Evolutionary conservation across 805 yeast species (phyloP).

Genomic region (Candida adriatica): DNA sequence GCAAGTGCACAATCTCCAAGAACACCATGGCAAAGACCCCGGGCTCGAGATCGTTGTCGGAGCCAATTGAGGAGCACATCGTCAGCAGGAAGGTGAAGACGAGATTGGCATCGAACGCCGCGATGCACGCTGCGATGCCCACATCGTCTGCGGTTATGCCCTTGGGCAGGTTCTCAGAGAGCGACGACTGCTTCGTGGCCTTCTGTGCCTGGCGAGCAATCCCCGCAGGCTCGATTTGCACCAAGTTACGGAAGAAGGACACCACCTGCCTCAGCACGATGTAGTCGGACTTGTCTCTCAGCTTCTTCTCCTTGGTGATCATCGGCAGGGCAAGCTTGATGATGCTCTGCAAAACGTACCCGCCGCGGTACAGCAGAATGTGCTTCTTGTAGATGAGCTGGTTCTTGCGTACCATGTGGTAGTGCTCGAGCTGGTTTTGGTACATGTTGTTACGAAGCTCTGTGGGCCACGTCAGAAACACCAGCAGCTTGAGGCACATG

Average conservation of each 20-base stretch:
- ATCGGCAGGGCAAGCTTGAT: conserved; percentile 63
- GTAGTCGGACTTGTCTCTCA: conserved; percentile 65
- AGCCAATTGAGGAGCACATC: conserved; percentile 55
- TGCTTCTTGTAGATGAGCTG: conserved; percentile 69
- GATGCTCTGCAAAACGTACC: conserved; percentile 60
- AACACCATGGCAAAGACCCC: conserved; percentile 53
- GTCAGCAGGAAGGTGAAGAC: conserved; percentile 72
- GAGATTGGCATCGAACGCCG: conserved; percentile 57
- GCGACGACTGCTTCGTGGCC: conserved; percentile 25
- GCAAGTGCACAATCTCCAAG: conserved; percentile 61
- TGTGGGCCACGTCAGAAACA: conserved; percentile 81
- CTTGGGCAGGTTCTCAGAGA: conserved; percentile 40
- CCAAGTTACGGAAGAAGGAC: conserved; percentile 69
- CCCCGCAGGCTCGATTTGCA: conserved; percentile 68
- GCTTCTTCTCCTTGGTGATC: conserved; percentile 40
- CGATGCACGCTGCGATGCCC: conserved; percentile 49
- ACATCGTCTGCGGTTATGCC: conserved; percentile 62
- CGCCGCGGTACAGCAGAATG: conserved; percentile 49
- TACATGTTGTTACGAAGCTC: conserved; percentile 46
- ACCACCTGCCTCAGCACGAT: conserved; percentile 66
- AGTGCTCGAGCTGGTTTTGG: conserved; percentile 48
- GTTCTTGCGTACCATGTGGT: conserved; percentile 53
- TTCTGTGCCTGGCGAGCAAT: conserved; percentile 40
- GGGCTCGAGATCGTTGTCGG: conserved; percentile 46
- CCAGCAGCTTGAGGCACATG: conserved; percentile 71